phyloP scores from a whole-genome alignment of 176 grass and related monocot genomes.

The Chloris gayana region DNA sequence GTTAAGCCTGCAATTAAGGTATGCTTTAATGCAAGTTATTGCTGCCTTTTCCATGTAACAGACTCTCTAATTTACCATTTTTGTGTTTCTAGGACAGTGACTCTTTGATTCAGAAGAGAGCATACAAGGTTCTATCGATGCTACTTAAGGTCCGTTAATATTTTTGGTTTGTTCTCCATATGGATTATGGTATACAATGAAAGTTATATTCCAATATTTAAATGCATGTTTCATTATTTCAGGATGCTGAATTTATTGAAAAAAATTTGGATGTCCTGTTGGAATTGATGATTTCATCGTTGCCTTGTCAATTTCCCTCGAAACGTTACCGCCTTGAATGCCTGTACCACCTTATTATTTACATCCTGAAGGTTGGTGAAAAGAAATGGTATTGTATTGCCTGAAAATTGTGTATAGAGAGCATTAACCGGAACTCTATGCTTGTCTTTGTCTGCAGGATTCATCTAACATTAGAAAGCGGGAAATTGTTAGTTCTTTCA shows the following conservation, averaged over 20 bases:
- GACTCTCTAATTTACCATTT: constrained; percentile 10
- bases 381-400: neutral
- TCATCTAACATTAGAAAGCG: constrained; percentile 67
- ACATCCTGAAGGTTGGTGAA: constrained; percentile 76
- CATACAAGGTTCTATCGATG: constrained; percentile 94
- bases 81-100: constrained; percentile 70
- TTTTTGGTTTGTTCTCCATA: constrained; percentile 30
- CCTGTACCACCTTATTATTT: constrained; percentile 79
- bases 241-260: constrained; percentile 76
- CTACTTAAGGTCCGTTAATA: constrained; percentile 74
- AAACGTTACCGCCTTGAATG: constrained; percentile 92
- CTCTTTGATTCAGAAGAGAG: constrained; percentile 87
- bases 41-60: constrained; percentile 22
- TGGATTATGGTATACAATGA: constrained; percentile 18
- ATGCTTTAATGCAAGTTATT: constrained; percentile 25
- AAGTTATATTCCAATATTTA: neutral
- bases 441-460: constrained; percentile 64
- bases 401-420: constrained; percentile 5
- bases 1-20: constrained; percentile 96
- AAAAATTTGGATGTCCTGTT: constrained; percentile 65
- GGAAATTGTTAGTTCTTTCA: constrained; percentile 81
- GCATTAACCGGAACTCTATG: constrained; percentile 10
- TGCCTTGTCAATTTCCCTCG: constrained; percentile 80
- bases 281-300: constrained; percentile 69
- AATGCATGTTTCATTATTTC: constrained; percentile 21